Conservation (phyloP, 371 early-diverging fungal species). For the Apophysomyces trapeziformis region DNA sequence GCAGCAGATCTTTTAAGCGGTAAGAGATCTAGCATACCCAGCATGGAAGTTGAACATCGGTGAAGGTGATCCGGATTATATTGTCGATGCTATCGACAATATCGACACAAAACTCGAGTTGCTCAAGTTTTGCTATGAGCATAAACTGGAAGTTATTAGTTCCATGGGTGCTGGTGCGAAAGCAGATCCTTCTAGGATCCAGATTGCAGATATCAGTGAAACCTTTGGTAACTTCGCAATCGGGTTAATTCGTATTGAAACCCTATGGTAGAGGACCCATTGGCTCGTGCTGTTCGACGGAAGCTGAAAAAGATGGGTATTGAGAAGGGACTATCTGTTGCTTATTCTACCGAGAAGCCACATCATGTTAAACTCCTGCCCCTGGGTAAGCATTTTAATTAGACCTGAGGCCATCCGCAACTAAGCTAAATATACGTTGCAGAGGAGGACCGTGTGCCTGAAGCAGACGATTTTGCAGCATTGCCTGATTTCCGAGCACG, state of each 20-base stretch:
- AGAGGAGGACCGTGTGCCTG: conserved; percentile 79
- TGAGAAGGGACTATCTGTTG: conserved; percentile 79
- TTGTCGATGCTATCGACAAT: conserved; percentile 95
- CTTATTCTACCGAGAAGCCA: conserved; percentile 93
- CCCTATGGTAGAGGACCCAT: conserved; percentile 78
- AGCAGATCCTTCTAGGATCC: conserved; percentile 91
- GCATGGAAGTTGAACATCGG: neutral
- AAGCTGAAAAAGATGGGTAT: conserved; percentile 74
- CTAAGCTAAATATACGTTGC: neutral
- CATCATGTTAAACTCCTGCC: conserved; percentile 79
- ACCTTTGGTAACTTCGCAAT: conserved; percentile 71
- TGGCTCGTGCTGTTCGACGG: conserved; percentile 85
- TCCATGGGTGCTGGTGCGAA: conserved; percentile 97
- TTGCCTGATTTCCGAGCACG: conserved; percentile 89
- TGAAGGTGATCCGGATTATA: conserved; percentile 70
- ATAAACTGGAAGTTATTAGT: conserved; percentile 75
- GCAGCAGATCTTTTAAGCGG: conserved; percentile 78
- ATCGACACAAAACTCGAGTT: conserved; percentile 91
- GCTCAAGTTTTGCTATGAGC: conserved; percentile 81
- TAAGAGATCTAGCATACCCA: conserved; percentile 26
- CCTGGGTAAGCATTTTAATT: conserved; percentile 39
- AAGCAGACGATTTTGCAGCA: conserved; percentile 87
- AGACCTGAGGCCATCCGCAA: neutral
- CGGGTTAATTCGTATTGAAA: neutral
- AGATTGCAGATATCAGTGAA: conserved; percentile 93